Percentiles rank a stretch among this genome's conserved stretches.
These are phyloP conservation scores for Acacia melanoxylon DNA, from an alignment of 306 rosid species.

Conservation along the genomic window DNA sequence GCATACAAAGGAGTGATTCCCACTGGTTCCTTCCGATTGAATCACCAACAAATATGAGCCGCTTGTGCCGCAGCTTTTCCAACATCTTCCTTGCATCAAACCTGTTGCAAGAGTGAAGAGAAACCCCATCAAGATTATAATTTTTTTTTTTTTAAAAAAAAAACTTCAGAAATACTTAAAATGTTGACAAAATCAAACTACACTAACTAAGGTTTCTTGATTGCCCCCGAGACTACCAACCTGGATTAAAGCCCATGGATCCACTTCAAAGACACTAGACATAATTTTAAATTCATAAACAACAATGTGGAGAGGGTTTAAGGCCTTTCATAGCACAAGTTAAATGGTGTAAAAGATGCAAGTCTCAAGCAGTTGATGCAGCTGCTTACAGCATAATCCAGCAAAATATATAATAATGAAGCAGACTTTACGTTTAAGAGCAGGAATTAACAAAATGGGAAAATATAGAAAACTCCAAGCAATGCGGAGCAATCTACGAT, in stretches of 20 bases:
- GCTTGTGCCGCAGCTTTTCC: conserved; percentile 64
- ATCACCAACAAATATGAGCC: conserved; percentile 86
- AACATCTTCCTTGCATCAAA: conserved; percentile 76
- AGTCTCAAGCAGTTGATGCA: not conserved
- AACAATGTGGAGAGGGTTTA: not conserved
- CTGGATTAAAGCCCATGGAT: not conserved
- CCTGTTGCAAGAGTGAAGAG: conserved; percentile 43
- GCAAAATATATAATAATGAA: not conserved
- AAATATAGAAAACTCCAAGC: not conserved
- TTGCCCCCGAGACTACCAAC: not conserved
- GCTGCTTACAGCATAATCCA: not conserved
- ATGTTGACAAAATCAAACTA: not conserved
- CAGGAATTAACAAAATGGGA: not conserved
- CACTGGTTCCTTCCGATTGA: conserved; percentile 97
- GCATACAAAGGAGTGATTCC: conserved; percentile 94
- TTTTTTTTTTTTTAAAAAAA: no score
- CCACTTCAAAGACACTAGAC: not conserved
- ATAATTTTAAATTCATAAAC: not conserved
- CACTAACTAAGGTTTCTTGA: not conserved
- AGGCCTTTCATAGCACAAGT: not conserved
- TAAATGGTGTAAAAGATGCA: not conserved
- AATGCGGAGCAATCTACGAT: conserved; percentile 3
- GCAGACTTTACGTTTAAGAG: not conserved
- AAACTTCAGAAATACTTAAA: not conserved
- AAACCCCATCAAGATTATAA: conserved; percentile 23